Evolutionary conservation across 441 rosid species (phyloP).

Genomic region (Hypseocharis bilobata): DNA sequence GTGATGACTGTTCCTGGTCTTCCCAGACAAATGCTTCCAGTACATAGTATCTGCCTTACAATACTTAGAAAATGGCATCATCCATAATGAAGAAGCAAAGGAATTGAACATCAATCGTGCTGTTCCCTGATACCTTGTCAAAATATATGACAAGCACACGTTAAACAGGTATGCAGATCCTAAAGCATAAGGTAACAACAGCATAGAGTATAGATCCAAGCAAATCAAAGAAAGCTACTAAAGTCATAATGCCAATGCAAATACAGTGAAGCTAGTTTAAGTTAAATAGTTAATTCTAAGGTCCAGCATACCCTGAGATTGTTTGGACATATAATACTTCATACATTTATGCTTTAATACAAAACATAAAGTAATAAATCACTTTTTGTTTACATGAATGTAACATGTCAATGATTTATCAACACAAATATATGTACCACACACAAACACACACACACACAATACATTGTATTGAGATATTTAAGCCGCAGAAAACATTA

Average conservation of each 20-base stretch:
- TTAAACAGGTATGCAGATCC: constrained; percentile 29
- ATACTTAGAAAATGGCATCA: constrained; percentile 80
- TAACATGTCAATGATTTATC: too few species aligned
- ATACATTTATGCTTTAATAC: too few species aligned
- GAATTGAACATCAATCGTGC: constrained; percentile 84
- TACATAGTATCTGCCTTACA: constrained; percentile 59
- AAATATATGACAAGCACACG: constrained; percentile 30
- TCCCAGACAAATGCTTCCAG: constrained; percentile 62
- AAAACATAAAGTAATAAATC: too few species aligned
- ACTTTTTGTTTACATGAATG: too few species aligned
- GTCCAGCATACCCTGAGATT: background rate
- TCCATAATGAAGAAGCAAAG: constrained; percentile 81
- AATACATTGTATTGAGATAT: background rate
- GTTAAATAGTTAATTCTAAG: constrained; percentile 6
- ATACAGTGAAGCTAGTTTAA: background rate
- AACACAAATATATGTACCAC: too few species aligned
- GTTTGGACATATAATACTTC: too few species aligned
- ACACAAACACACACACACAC: too few species aligned
- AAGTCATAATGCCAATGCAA: constrained; percentile 8
- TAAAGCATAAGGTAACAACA: constrained; percentile 14
- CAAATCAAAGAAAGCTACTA: constrained; percentile 8
- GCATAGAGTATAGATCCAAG: background rate
- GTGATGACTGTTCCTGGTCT: constrained; percentile 42
- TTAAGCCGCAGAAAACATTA: background rate
- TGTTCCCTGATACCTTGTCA: constrained; percentile 89